These are phyloP conservation scores for Nothophaeocryptopus gaeumannii DNA, from an alignment of 2,329 filamentous ascomycete species.

Conservation along the genomic window DNA sequence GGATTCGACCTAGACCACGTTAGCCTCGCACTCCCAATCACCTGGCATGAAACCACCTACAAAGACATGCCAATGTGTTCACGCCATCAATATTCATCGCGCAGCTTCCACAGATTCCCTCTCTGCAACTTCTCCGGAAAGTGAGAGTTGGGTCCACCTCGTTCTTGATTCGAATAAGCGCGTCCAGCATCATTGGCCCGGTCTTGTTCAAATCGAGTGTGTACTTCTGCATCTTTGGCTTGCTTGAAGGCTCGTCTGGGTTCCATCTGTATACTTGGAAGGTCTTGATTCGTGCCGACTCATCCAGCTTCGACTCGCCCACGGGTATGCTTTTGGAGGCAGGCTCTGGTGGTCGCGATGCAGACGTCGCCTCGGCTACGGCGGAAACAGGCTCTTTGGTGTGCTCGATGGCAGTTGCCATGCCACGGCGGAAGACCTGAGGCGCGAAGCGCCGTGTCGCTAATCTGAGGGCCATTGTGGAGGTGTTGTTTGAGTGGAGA, in stretches of 20 bases:
- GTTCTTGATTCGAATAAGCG: slow-evolving; percentile 97
- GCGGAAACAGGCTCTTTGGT: slow-evolving; percentile 34
- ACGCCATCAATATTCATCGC: slow-evolving; percentile 99
- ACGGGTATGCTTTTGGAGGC: slow-evolving; percentile 59
- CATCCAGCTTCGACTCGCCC: slow-evolving; percentile 57
- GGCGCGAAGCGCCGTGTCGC: slow-evolving; percentile 37
- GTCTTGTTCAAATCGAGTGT: slow-evolving; percentile 97
- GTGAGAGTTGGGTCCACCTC: slow-evolving; percentile 95
- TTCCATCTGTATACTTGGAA: slow-evolving; percentile 99
- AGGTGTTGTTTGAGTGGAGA: slow-evolving; percentile 21
- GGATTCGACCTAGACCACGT: slow-evolving; percentile 77
- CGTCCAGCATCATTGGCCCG: slow-evolving; percentile 96
- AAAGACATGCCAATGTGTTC: slow-evolving; percentile 95
- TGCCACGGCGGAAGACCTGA: slow-evolving; percentile 33
- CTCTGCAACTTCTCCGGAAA: slow-evolving; percentile 91
- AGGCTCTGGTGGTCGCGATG: slow-evolving; percentile 37
- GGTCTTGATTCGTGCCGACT: slow-evolving; percentile 71
- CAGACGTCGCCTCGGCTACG: slow-evolving; percentile 31
- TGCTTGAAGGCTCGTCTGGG: slow-evolving; percentile 84
- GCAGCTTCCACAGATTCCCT: slow-evolving; percentile 97
- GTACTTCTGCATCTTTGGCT: slow-evolving; percentile 94
- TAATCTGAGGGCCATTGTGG: slow-evolving; percentile 37
- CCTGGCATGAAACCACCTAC: slow-evolving; percentile 56
- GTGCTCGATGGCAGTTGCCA: slow-evolving; percentile 37
- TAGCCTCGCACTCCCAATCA: not conserved